Percentiles rank a stretch among this genome's conserved stretches.
Conservation (phyloP, 1,139 yeast species). For the Saccharomyces uvarum region DNA sequence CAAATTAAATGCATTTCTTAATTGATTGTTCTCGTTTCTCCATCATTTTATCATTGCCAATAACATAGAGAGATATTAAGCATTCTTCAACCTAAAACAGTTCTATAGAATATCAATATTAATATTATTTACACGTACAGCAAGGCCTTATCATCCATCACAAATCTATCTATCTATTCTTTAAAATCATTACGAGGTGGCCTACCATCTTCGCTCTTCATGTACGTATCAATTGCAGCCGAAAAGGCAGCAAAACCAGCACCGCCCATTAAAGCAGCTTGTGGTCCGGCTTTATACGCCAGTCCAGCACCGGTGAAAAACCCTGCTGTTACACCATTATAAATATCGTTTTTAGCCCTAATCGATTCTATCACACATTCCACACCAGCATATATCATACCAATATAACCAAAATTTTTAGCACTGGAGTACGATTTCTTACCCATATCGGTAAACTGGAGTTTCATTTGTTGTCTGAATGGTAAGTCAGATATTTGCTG, state of each 20-base stretch:
- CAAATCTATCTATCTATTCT: constrained; percentile 36
- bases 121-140: background rate
- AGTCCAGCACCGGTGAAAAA: constrained; percentile 95
- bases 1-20: too few relatives aligned
- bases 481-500: constrained; percentile 72
- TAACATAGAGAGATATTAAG: background rate
- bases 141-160: background rate
- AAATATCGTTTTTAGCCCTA: constrained; percentile 85
- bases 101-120: background rate
- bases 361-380: constrained; percentile 77
- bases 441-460: constrained; percentile 91
- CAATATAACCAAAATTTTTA: constrained; percentile 89
- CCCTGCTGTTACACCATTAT: constrained; percentile 89
- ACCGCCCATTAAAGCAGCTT: constrained; percentile 85
- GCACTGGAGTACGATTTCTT: constrained; percentile 79
- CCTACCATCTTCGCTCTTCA: constrained; percentile 75
- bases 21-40: background rate
- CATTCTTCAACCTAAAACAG: background rate
- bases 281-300: constrained; percentile 89
- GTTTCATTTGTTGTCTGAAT: constrained; percentile 83
- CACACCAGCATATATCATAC: constrained; percentile 88
- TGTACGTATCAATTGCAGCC: constrained; percentile 83
- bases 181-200: constrained; percentile 91
- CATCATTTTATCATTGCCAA: background rate
- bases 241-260: constrained; percentile 97